phyloP scores from a whole-genome alignment of 179 eudicot genomes.

The Actinidia polygama region DNA sequence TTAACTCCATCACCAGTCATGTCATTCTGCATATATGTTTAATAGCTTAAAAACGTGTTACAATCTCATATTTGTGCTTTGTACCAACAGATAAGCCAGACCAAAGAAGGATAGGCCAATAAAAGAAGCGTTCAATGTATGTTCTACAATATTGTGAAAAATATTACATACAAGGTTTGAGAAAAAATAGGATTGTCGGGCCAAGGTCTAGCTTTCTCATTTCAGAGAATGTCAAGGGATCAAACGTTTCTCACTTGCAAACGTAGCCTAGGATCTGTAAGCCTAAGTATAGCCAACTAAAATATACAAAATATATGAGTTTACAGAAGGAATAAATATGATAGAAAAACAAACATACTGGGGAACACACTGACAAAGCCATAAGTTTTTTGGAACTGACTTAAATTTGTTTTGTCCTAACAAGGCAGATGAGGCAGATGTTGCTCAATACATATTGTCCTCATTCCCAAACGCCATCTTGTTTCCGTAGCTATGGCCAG shows the following conservation, averaged over 20 bases:
- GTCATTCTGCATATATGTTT: constrained; percentile 98
- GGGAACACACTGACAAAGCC: constrained; percentile 96
- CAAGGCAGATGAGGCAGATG: constrained; percentile 67
- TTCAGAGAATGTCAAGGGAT: neutral
- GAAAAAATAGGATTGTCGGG: neutral
- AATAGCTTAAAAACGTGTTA: constrained; percentile 90
- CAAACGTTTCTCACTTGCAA: constrained; percentile 2
- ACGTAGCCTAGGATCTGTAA: neutral
- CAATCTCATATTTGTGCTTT: constrained; percentile 96
- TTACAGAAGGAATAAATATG: neutral
- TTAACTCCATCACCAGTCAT: constrained; percentile 96
- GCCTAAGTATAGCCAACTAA: neutral
- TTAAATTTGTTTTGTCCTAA: constrained; percentile 85
- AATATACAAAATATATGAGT: neutral
- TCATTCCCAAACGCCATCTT: constrained; percentile 92
- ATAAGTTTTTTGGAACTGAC: constrained; percentile 76
- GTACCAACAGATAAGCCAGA: constrained; percentile 27
- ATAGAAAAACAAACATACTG: constrained; percentile 42
- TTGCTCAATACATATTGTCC: constrained; percentile 75
- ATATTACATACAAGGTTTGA: too few species aligned
- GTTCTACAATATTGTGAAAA: too few species aligned
- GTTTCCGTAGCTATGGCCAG: constrained; percentile 92
- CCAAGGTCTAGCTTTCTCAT: neutral
- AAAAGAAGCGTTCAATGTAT: neutral
- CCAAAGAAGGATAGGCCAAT: constrained; percentile 14